Conservation (phyloP, 495 filamentous ascomycete species). For the Lasiosphaeria ovina region DNA sequence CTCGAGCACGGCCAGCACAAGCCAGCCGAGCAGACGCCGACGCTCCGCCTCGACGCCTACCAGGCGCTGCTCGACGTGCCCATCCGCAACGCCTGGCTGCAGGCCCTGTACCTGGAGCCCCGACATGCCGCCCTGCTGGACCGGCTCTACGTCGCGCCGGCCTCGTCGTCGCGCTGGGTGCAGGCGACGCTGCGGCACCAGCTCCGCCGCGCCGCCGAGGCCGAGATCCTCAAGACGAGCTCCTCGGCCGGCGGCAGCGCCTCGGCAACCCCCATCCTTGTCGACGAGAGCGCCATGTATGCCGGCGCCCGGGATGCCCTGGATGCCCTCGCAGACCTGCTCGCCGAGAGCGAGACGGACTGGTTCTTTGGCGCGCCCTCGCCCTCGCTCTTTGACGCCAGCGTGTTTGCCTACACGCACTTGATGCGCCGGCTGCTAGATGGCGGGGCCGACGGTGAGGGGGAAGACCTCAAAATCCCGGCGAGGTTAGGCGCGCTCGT, state of each 20-base stretch:
- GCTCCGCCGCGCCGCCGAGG: slow-evolving; percentile 66
- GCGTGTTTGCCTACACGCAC: slow-evolving; percentile 88
- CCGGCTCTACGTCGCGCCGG: slow-evolving; percentile 65
- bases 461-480: slow-evolving; percentile 37
- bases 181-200: slow-evolving; percentile 59
- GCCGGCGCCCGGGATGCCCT: slow-evolving; percentile 69
- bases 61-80: slow-evolving; percentile 73
- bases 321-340: slow-evolving; percentile 65
- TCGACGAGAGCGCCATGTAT: slow-evolving; percentile 65
- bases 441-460: neutral
- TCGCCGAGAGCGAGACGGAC: slow-evolving; percentile 52
- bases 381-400: slow-evolving; percentile 80
- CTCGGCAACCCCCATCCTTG: slow-evolving; percentile 20
- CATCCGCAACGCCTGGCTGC: slow-evolving; percentile 86
- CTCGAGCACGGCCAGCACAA: slow-evolving; percentile 30
- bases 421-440: slow-evolving; percentile 52
- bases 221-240: slow-evolving; percentile 70
- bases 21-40: slow-evolving; percentile 9
- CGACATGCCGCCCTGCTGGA: slow-evolving; percentile 61
- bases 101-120: slow-evolving; percentile 72
- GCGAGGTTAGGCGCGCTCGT: slow-evolving; percentile 54
- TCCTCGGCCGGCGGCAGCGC: slow-evolving; percentile 43
- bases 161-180: slow-evolving; percentile 61
- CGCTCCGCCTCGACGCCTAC: slow-evolving; percentile 68
- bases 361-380: slow-evolving; percentile 42